Evolutionary conservation across 2,329 filamentous ascomycete species (phyloP).

Genomic region (Xylariaceae sp.): DNA sequence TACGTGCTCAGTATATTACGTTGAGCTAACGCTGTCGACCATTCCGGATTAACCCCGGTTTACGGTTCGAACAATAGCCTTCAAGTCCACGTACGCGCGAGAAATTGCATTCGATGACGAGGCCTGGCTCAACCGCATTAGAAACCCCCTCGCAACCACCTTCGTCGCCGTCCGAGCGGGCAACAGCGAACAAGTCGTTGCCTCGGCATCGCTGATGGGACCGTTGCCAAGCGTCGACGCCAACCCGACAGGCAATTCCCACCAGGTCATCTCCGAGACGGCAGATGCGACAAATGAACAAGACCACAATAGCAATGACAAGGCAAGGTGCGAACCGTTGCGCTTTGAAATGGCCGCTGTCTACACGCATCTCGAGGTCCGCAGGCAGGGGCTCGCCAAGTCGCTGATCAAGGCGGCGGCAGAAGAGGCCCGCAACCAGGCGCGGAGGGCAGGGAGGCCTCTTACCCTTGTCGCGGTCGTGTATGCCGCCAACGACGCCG

Average conservation of each 20-base stretch:
- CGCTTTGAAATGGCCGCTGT: slow-evolving; percentile 37
- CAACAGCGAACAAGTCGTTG: slow-evolving; percentile 29
- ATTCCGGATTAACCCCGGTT: too few relatives aligned
- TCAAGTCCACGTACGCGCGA: slow-evolving; percentile 35
- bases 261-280: too few relatives aligned
- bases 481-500: slow-evolving; percentile 33
- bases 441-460: slow-evolving; percentile 23
- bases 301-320: background rate
- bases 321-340: slow-evolving; percentile 9
- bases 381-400: slow-evolving; percentile 36
- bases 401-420: slow-evolving; percentile 32
- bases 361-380: slow-evolving; percentile 37
- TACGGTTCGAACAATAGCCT: slow-evolving; percentile 28
- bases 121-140: slow-evolving; percentile 36
- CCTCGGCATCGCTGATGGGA: slow-evolving; percentile 33
- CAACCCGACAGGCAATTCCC: too few relatives aligned
- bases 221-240: slow-evolving; percentile 22
- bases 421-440: slow-evolving; percentile 24
- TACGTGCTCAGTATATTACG: background rate
- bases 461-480: slow-evolving; percentile 34
- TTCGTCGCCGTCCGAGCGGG: slow-evolving; percentile 32
- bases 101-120: slow-evolving; percentile 36
- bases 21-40: background rate
- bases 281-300: slow-evolving; percentile 9
- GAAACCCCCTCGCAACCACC: slow-evolving; percentile 34